These are phyloP conservation scores for Xerocomus potaroensis DNA, from an alignment of 768 basidiomycete genomes.

Conservation along the genomic window DNA sequence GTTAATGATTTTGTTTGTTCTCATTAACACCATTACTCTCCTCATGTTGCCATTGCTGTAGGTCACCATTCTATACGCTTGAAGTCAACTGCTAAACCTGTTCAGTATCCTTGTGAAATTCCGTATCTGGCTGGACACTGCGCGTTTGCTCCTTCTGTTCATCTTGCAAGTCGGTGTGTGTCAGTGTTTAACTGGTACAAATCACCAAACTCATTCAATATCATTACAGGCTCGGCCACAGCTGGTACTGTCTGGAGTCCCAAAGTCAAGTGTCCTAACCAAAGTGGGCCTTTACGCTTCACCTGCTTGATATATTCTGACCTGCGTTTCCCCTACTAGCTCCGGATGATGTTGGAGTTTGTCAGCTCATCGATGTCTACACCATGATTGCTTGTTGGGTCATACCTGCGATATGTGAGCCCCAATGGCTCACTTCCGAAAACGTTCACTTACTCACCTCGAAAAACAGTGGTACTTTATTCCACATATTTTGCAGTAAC, in stretches of 20 bases:
- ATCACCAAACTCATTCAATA: background rate
- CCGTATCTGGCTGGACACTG: conserved; percentile 50
- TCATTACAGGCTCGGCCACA: conserved; percentile 37
- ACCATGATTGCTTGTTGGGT: conserved; percentile 52
- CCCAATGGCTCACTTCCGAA: background rate
- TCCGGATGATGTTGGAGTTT: conserved; percentile 40
- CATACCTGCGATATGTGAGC: conserved; percentile 48
- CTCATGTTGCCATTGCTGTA: conserved; percentile 43
- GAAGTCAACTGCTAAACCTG: background rate
- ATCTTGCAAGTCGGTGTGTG: conserved; percentile 44
- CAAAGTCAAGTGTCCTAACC: conserved; percentile 39
- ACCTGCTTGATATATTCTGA: background rate
- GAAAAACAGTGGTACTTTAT: conserved; percentile 40
- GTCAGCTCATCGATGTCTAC: conserved; percentile 44
- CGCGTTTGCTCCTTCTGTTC: conserved; percentile 45
- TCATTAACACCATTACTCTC: conserved; percentile 37
- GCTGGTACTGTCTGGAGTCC: conserved; percentile 42
- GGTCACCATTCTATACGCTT: conserved; percentile 14
- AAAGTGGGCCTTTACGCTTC: conserved; percentile 31
- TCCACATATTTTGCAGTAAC: conserved; percentile 36
- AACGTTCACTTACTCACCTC: conserved; percentile 5
- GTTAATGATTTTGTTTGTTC: conserved; percentile 43
- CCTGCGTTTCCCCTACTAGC: conserved; percentile 23
- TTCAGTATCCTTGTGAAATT: conserved; percentile 45
- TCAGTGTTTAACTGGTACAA: background rate